Percentiles rank a stretch among this genome's conserved stretches.
phyloP scores from a whole-genome alignment of 371 early-diverging fungal species.

The Mortierella sp. region DNA sequence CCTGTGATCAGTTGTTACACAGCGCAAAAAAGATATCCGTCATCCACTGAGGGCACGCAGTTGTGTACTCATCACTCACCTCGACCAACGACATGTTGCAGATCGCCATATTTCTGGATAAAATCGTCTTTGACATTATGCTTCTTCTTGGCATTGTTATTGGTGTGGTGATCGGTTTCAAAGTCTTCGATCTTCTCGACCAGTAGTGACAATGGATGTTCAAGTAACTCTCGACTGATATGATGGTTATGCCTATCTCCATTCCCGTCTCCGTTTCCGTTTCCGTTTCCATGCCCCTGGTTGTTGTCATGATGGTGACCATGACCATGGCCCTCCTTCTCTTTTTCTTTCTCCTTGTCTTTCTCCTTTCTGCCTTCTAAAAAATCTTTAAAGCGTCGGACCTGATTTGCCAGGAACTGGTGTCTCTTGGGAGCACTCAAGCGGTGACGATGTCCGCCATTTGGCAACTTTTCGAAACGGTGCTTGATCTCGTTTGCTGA shows the following conservation, averaged over 20 bases:
- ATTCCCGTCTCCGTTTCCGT: neutral
- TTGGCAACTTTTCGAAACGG: slow-evolving; percentile 36
- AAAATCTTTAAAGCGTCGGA: slow-evolving; percentile 19
- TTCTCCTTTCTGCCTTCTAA: slow-evolving; percentile 28
- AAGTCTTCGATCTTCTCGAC: slow-evolving; percentile 31
- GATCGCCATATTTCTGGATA: slow-evolving; percentile 47
- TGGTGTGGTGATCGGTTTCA: slow-evolving; percentile 8
- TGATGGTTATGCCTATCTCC: neutral
- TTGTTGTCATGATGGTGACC: neutral
- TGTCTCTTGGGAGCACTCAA: slow-evolving; percentile 35
- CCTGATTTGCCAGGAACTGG: slow-evolving; percentile 28
- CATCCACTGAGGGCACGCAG: too few species aligned
- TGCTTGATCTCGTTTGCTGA: slow-evolving; percentile 12
- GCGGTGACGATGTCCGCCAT: slow-evolving; percentile 32
- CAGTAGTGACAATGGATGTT: slow-evolving; percentile 37
- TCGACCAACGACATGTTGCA: slow-evolving; percentile 51
- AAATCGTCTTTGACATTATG: slow-evolving; percentile 19
- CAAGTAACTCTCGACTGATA: slow-evolving; percentile 17
- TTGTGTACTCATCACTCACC: slow-evolving; percentile 22
- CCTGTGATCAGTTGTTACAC: too few species aligned
- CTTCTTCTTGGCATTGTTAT: neutral
- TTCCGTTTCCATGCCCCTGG: neutral
- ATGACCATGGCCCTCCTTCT: slow-evolving; percentile 1
- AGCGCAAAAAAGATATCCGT: too few species aligned
- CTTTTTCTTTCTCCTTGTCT: slow-evolving; percentile 1